A percentile compares a stretch with the other conserved stretches of the same genome.
These are phyloP conservation scores for Cryphonectria nitschkei DNA, from an alignment of 2,329 filamentous ascomycete genomes.

Conservation along the genomic window DNA sequence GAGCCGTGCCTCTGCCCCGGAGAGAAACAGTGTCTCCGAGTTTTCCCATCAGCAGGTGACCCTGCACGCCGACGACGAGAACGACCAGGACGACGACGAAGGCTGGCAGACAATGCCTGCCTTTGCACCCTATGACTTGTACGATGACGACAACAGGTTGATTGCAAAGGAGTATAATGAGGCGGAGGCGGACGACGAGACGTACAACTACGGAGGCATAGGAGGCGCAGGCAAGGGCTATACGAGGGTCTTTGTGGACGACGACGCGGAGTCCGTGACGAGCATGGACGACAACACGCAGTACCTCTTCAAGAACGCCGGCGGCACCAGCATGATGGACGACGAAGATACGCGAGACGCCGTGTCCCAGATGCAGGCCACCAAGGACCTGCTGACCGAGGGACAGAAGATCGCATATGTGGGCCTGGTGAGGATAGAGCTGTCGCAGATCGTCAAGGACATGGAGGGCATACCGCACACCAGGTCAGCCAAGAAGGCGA, in stretches of 20 bases:
- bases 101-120: conserved; percentile 95
- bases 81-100: conserved; percentile 63
- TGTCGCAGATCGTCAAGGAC: conserved; percentile 76
- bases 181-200: conserved; percentile 70
- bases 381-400: conserved; percentile 92
- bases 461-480: conserved; percentile 61
- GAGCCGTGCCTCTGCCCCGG: conserved; percentile 30
- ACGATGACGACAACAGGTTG: conserved; percentile 89
- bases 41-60: conserved; percentile 88
- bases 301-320: conserved; percentile 84
- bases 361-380: conserved; percentile 88
- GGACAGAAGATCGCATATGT: conserved; percentile 96
- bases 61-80: conserved; percentile 49
- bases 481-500: conserved; percentile 71
- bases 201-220: conserved; percentile 72
- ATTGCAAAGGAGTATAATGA: conserved; percentile 79
- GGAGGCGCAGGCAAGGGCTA: conserved; percentile 95
- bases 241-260: conserved; percentile 91
- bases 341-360: conserved; percentile 84
- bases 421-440: conserved; percentile 79
- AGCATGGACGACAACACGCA: conserved; percentile 97
- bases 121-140: conserved; percentile 90
- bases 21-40: conserved; percentile 61
- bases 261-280: conserved; percentile 90
- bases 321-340: conserved; percentile 61